phyloP scores from a whole-genome alignment of 2,329 filamentous ascomycete genomes.

The Myriosclerotinia scirpicola region DNA sequence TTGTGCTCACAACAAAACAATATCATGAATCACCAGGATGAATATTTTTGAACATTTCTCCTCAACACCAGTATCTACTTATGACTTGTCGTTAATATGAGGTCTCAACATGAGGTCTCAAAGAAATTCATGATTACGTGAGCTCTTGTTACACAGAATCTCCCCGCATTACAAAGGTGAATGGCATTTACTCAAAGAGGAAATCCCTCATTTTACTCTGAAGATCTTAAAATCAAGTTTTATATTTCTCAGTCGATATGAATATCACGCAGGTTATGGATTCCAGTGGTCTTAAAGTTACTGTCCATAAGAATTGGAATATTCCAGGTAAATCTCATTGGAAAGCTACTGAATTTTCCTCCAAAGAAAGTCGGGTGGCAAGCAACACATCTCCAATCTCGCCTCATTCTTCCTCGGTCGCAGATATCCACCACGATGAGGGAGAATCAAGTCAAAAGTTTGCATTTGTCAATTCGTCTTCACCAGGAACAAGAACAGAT shows the following conservation, averaged over 20 bases:
- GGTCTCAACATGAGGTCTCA: neutral
- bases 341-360: neutral
- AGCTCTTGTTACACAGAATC: neutral
- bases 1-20: no score
- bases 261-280: neutral
- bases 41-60: neutral
- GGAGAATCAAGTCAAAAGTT: slow-evolving; percentile 14
- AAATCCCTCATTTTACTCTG: neutral
- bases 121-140: neutral
- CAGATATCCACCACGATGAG: neutral
- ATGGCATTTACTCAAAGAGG: neutral
- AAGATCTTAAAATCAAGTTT: neutral
- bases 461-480: slow-evolving; percentile 28
- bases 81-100: neutral
- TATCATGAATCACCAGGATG: neutral
- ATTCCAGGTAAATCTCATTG: slow-evolving; percentile 1
- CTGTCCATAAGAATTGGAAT: slow-evolving; percentile 15
- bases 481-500: slow-evolving; percentile 22
- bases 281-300: neutral
- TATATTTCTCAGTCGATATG: slow-evolving; percentile 3
- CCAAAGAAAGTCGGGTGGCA: neutral
- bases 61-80: neutral
- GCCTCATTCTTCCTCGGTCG: neutral
- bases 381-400: neutral
- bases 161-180: neutral